A percentile compares a stretch with the other conserved stretches of the same genome.
Conservation (phyloP, 257 asterid species). For the Paraleonurus japonicus region DNA sequence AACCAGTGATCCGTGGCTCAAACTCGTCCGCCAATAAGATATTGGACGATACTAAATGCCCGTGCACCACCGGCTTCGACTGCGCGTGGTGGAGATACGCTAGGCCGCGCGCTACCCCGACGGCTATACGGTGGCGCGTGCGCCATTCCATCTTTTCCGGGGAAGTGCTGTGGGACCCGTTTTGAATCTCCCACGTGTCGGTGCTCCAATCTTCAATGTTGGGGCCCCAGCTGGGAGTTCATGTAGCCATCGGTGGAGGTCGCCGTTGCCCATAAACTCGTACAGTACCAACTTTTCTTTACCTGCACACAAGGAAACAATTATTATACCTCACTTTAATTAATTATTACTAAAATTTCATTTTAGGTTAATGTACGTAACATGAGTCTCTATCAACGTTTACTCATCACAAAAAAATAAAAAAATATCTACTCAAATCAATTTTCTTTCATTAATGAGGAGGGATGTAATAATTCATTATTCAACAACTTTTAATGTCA, state of each 20-base stretch:
- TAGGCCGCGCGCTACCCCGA: constrained; percentile 92
- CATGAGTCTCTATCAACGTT: background rate
- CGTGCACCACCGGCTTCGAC: constrained; percentile 84
- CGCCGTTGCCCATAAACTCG: constrained; percentile 93
- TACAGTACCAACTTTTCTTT: constrained; percentile 72
- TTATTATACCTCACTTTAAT: background rate
- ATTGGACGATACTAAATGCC: constrained; percentile 61
- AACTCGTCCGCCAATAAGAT: constrained; percentile 70
- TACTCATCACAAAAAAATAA: background rate
- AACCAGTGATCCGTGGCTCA: constrained; percentile 76
- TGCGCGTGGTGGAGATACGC: constrained; percentile 92
- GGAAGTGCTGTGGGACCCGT: constrained; percentile 31
- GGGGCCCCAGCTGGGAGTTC: constrained; percentile 76
- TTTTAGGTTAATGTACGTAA: background rate
- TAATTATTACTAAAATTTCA: background rate
- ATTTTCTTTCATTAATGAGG: background rate
- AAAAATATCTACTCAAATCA: background rate
- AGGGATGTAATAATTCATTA: background rate
- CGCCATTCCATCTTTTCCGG: constrained; percentile 79
- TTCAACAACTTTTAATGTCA: background rate
- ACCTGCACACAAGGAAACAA: constrained; percentile 43
- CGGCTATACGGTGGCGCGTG: constrained; percentile 96
- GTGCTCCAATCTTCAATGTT: constrained; percentile 90
- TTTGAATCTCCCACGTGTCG: constrained; percentile 85
- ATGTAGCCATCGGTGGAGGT: constrained; percentile 90